Percentiles rank a stretch among this genome's conserved stretches.
These are phyloP conservation scores for Wickerhamiella parazyma DNA, from an alignment of 805 yeast species.

Conservation along the genomic window DNA sequence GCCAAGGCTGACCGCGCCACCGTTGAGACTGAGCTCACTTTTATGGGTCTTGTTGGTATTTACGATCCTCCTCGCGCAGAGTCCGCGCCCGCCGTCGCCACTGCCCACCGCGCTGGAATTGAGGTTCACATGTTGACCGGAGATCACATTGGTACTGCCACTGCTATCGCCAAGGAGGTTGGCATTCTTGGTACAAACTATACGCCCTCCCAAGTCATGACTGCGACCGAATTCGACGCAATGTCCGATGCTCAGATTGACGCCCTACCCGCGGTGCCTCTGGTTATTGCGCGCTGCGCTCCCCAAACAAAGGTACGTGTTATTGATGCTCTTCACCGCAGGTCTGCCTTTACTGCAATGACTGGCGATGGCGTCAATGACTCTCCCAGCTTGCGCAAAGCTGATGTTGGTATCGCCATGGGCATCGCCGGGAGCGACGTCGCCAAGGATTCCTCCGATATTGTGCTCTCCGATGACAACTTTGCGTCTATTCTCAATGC, in stretches of 20 bases:
- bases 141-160: constrained; percentile 67
- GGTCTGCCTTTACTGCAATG: constrained; percentile 58
- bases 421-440: constrained; percentile 72
- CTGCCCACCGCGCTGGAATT: constrained; percentile 62
- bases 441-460: constrained; percentile 73
- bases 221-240: constrained; percentile 57
- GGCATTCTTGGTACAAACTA: constrained; percentile 54
- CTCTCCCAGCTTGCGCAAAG: constrained; percentile 60
- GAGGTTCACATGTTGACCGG: constrained; percentile 75
- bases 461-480: constrained; percentile 62
- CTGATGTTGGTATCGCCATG: constrained; percentile 79
- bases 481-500: constrained; percentile 69
- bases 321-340: constrained; percentile 62
- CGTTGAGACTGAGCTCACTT: constrained; percentile 41
- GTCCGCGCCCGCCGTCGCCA: constrained; percentile 48
- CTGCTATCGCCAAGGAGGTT: constrained; percentile 68
- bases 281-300: constrained; percentile 72
- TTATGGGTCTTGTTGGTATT: constrained; percentile 61
- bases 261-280: constrained; percentile 48
- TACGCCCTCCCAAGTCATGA: constrained; percentile 56
- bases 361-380: constrained; percentile 79
- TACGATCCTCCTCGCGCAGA: constrained; percentile 71
- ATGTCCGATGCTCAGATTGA: constrained; percentile 49
- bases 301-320: constrained; percentile 71
- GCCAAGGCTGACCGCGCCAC: constrained; percentile 24